Base-by-base conservation (phyloP, 2,329 filamentous ascomycete species). In the Diplocarpon rosae region DNA sequence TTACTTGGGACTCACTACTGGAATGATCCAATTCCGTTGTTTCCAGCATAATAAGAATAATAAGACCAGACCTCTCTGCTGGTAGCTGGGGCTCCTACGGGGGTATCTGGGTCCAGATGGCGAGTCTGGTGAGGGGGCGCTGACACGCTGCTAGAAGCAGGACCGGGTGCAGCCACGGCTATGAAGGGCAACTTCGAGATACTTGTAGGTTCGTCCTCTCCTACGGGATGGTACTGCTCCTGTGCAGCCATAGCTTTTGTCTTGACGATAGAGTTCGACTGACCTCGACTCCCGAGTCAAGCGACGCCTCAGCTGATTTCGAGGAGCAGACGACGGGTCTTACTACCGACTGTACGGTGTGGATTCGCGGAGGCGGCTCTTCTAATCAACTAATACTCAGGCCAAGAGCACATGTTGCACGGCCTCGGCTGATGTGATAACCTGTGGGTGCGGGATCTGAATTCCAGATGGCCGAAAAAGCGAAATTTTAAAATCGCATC, bases 1-100 rank as follows among this genome's bases (percentile, higher is more conserved):
- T 16, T 24, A 24, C 20, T 24, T 24, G 14, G 11, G 14, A 49
- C 54, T 43, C 49, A 60, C 58, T 60, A 61, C 50, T 59, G 56
- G 37, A 56, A 61, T 13, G 52, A 54, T 11, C 58, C 57, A 44
- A 60, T 61, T 14, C 56, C 57, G 46, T 60, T 60, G 29, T 60
- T 57, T 12, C 51, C 58, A 13, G 56, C 56, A 45, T 57, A 60
- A 37, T 57, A 61, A n/a, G 51, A 35, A 39, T 59, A 61, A 28
- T 61, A 61, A 1, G 58, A 56, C 20, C 40, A 54, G 12, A 60
- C 51, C 38, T 59, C 58, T 32, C 53, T 59, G 12, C 34, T 52
- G 8, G 52, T 56, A 14, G 57, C 56, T 29, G 56, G 57, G 13
- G 51, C 28, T 5, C 54, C 51, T 15, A 45, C 33, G 2, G 48